Evolutionary conservation across 2,329 filamentous ascomycete genomes (phyloP), one percentile per base, ranked within the genome.

Genomic region (Clarireedia hainanense): DNA sequence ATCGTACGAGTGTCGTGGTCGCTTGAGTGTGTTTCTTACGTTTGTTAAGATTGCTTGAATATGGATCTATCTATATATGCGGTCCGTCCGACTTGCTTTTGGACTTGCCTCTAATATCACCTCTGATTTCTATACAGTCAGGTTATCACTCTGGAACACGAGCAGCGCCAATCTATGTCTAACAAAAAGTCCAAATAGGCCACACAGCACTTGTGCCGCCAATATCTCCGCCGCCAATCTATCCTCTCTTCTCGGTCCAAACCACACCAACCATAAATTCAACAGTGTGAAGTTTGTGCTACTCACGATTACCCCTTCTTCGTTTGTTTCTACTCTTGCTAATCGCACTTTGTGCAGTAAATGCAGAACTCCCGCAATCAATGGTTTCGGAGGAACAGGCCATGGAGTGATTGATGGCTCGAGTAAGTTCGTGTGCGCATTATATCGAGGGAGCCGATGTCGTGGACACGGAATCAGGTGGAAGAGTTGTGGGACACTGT

Each of bases 201-300:
- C 94, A 60, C 88, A 80, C 4, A 78, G 71, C 15, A 82, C 75
- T 76, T 99, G 94, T 72, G 96, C 80, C n/a, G 74, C 73, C 47
- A 94, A 80, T 58, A 99, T 79, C 70, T 94, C 89, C 68, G 83
- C 75, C 26, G 90, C 89, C 53, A 99, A 77, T 47, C 82, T 79
- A 72, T 96, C 88, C 71, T 99, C 94, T 60, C 88, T 81, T 77
- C 95, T 81, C 2, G 94, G 91, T 0, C 94, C 94, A 69, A 91
- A 86, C 89, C 91, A 95, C 51, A 97, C 89, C 60, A 99, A 76
- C 92, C 92, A 99, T 55, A 99, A 79, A 69, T 99, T 99, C 63
- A 99, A 77, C 48, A 99, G 80, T 7, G 94, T 99, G 60, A 99
- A 80, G 71, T 99, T 99, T 61, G 84, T 90, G 20, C 85, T 92